Conservation (phyloP, 805 yeast species). For the Myxozyma udenii region DNA sequence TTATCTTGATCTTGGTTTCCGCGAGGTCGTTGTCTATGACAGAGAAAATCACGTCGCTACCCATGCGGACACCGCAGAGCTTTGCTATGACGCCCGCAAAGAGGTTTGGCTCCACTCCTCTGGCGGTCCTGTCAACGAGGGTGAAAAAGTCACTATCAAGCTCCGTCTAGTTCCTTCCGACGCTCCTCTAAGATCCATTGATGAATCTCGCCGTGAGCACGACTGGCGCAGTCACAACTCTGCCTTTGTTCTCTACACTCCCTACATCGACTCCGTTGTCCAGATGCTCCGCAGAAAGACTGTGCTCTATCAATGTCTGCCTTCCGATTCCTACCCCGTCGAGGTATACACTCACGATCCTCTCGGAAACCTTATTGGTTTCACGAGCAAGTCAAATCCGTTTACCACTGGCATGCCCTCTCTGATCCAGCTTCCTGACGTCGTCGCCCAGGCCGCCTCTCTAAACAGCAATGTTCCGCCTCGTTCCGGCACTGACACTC, state of each 20-base stretch:
- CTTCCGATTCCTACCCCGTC: slow-evolving; percentile 69
- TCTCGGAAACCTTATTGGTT: slow-evolving; percentile 76
- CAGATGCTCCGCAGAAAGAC: slow-evolving; percentile 38
- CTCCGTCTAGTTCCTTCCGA: slow-evolving; percentile 25
- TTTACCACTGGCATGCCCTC: slow-evolving; percentile 26
- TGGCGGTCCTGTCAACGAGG: slow-evolving; percentile 34
- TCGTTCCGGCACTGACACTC: slow-evolving; percentile 6
- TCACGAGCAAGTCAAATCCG: slow-evolving; percentile 51
- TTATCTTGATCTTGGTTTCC: slow-evolving; percentile 51
- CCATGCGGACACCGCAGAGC: slow-evolving; percentile 7
- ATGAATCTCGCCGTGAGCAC: slow-evolving; percentile 23
- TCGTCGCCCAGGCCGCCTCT: slow-evolving; percentile 3
- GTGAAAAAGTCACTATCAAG: slow-evolving; percentile 34
- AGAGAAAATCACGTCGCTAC: slow-evolving; percentile 23
- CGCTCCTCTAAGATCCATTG: slow-evolving; percentile 11
- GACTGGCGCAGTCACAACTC: slow-evolving; percentile 54
- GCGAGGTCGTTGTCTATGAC: slow-evolving; percentile 39
- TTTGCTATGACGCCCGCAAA: slow-evolving; percentile 32
- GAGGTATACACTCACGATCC: slow-evolving; percentile 82
- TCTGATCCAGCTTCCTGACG: slow-evolving; percentile 6
- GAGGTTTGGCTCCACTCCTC: slow-evolving; percentile 39
- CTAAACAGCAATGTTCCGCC: not conserved
- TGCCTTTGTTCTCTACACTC: slow-evolving; percentile 48
- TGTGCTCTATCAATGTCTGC: slow-evolving; percentile 54
- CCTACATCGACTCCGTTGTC: slow-evolving; percentile 42